Evolutionary conservation across 2,329 filamentous ascomycete species (phyloP).

Genomic region (Penicillium verrucosum): DNA sequence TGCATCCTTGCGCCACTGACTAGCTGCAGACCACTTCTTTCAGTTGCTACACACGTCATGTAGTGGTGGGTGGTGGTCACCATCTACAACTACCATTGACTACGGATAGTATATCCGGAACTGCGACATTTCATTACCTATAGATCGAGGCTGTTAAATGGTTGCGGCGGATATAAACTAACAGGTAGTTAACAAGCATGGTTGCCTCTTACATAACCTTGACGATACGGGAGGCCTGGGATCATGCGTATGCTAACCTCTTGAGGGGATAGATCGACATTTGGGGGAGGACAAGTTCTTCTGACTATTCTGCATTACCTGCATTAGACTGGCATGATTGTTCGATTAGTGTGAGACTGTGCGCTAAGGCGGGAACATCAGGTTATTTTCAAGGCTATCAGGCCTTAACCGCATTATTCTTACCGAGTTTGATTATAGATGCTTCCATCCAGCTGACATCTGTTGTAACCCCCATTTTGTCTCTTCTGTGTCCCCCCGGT

Average conservation of each 20-base stretch:
- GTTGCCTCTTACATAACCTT: background rate
- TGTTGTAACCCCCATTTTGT: background rate
- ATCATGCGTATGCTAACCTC: background rate
- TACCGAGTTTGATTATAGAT: background rate
- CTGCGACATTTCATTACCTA: background rate
- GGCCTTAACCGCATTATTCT: background rate
- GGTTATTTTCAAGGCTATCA: background rate
- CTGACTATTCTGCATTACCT: background rate
- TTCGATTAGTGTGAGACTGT: background rate
- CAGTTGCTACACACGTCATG: background rate
- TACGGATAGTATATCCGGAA: background rate
- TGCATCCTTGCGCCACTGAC: background rate
- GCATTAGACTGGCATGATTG: background rate
- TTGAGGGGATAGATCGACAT: background rate
- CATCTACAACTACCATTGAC: background rate
- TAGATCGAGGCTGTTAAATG: too few species aligned
- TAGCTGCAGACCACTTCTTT: background rate
- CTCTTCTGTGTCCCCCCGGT: background rate
- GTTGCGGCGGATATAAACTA: background rate
- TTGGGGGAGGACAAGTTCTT: background rate
- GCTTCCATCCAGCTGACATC: background rate
- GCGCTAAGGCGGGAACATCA: background rate
- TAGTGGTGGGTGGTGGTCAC: background rate
- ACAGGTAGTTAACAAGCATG: too few species aligned
- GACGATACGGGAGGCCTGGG: background rate